Evolutionary conservation across 1,284 basidiomycete species (phyloP), one percentile per base, ranked within the genome.

Genomic region (Gymnopus androsaceus): DNA sequence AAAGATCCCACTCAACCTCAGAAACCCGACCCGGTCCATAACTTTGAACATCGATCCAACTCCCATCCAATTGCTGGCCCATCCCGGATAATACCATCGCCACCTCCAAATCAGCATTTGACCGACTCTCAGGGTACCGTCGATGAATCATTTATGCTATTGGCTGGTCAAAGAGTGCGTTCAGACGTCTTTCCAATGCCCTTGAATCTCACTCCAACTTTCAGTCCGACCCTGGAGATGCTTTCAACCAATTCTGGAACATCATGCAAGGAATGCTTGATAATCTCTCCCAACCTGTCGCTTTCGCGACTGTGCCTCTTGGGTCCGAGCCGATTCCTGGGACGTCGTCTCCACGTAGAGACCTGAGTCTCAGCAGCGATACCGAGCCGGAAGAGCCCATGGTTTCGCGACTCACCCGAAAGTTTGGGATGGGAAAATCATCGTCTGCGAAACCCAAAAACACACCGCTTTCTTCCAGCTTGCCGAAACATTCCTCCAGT

Each of bases 211-310:
- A 50, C 25, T 25, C 28, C 23, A 31, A 59, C 60, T 31, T 3
- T 15, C 17, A 89, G 87, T 85, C 85, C 56, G 87, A 90, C 65
- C 83, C 87, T 12, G 83, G 85, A 5, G 90, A 92, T 65, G 85
- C 87, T 4, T 92, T 92, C 74, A 90, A 91, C 66, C 82, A 90
- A 61, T 92, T 92, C 64, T 92, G 90, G 90, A 85, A 81, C 64
- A 88, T 87, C 36, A 88, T 90, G 72, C 87, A 92, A 69, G 89
- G 87, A 42, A 86, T 90, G 81, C 70, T 92, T 45, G 88, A 92
- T 63, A 85, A 90, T 64, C 77, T 92, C 17, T 88, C 88, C 5
- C 88, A 90, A 63, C 90, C 90, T 2, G 88, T 92, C 21, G 90
- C 90, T n/a, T 92, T 92, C 66, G 83, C 90, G 6, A 90, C 88